A percentile compares a stretch with the other conserved stretches of the same genome.
Evolutionary conservation across 495 filamentous ascomycete species (phyloP).

Genomic region (Annulohypoxylon bovei): DNA sequence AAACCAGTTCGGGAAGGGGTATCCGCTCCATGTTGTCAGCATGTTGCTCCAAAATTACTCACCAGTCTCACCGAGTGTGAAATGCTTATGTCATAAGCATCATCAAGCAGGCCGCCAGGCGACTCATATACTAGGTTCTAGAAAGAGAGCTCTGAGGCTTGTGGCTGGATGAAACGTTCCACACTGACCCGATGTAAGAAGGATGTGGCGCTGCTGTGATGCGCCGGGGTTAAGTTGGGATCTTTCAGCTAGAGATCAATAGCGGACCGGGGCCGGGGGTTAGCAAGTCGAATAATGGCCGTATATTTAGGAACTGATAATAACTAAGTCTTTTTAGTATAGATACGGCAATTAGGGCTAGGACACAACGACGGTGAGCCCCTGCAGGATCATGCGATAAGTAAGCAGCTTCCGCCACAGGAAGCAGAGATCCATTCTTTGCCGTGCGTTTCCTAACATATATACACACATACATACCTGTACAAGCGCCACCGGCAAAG

Average conservation of each 20-base stretch:
- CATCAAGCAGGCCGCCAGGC: conserved; percentile 29
- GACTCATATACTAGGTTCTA: conserved; percentile 31
- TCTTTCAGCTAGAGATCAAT: conserved; percentile 20
- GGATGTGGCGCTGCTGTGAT: conserved; percentile 39
- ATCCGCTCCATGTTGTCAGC: conserved; percentile 30
- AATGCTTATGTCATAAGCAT: conserved; percentile 43
- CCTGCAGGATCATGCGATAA: conserved; percentile 32
- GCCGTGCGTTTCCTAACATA: conserved; percentile 12
- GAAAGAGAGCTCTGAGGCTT: conserved; percentile 28
- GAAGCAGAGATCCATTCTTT: conserved; percentile 26
- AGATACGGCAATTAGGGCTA: conserved; percentile 20
- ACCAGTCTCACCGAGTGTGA: conserved; percentile 35
- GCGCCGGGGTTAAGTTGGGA: conserved; percentile 30
- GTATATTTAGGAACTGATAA: conserved; percentile 13
- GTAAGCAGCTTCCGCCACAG: conserved; percentile 33
- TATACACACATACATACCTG: conserved; percentile 11
- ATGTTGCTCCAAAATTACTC: conserved; percentile 33
- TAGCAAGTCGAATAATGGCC: conserved; percentile 12
- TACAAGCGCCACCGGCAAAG: conserved; percentile 18
- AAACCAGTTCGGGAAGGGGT: not conserved
- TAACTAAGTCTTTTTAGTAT: conserved; percentile 20
- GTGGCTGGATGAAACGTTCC: conserved; percentile 43
- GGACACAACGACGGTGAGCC: conserved; percentile 18
- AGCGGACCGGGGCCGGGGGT: conserved; percentile 17
- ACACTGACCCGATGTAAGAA: conserved; percentile 35